These are phyloP conservation scores for Tetradesmus obliquus DNA, from an alignment of 139 green algal genomes.

Conservation along the genomic window DNA sequence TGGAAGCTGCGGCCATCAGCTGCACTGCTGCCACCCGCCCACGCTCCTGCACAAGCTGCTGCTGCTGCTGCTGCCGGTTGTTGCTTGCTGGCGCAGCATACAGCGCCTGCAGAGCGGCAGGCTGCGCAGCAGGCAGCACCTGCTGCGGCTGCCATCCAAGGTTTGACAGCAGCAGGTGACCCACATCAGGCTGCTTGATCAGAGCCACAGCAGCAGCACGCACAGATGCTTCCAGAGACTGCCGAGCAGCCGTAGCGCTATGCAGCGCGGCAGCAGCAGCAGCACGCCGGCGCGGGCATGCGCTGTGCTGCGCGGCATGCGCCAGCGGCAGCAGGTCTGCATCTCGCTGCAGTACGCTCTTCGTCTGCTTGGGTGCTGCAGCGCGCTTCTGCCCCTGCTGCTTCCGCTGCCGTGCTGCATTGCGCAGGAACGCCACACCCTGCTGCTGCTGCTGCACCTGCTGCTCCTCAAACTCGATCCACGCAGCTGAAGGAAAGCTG, in stretches of 20 bases:
- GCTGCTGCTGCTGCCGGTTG: background rate
- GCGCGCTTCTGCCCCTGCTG: slow-evolving; percentile 4
- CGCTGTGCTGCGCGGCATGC: background rate
- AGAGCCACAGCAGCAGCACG: slow-evolving; percentile 46
- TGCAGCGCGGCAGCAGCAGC: slow-evolving; percentile 55
- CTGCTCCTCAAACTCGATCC: background rate
- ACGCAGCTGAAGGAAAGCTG: slow-evolving; percentile 1
- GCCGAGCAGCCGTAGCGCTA: slow-evolving; percentile 49
- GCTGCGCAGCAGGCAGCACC: background rate
- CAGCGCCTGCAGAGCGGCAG: background rate
- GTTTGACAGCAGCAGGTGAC: slow-evolving; percentile 31
- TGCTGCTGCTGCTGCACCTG: slow-evolving; percentile 9
- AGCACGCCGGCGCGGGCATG: slow-evolving; percentile 38
- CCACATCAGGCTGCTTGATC: slow-evolving; percentile 19
- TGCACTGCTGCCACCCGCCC: background rate
- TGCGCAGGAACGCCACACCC: background rate
- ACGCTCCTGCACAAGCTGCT: background rate
- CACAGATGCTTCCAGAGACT: slow-evolving; percentile 57
- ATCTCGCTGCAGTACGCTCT: slow-evolving; percentile 79
- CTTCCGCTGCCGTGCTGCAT: background rate
- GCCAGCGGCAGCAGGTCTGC: slow-evolving; percentile 86
- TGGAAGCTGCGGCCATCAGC: background rate
- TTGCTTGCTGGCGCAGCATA: background rate
- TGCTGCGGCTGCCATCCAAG: background rate
- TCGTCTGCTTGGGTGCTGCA: background rate